phyloP scores from a whole-genome alignment of 106 monocot genomes.

The Platanthera zijinensis region DNA sequence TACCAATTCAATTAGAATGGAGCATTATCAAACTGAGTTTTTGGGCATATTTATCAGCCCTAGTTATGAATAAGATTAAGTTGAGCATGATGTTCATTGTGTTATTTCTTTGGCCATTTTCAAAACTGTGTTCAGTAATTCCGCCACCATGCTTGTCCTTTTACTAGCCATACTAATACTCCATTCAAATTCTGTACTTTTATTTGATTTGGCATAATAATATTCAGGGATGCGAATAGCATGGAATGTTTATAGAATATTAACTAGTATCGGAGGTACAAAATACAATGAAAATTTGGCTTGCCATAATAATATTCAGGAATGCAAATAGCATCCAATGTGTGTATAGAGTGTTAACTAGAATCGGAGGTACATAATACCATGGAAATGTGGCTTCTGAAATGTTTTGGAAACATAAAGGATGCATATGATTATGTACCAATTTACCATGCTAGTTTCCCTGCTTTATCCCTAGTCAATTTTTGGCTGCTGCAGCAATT shows the following conservation, averaged over 20 bases:
- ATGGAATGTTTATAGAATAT: neutral
- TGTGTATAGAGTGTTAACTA: neutral
- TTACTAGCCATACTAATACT: too few species aligned
- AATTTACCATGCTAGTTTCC: neutral
- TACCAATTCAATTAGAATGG: too few species aligned
- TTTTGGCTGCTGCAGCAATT: constrained; percentile 53
- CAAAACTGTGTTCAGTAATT: too few species aligned
- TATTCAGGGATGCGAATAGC: neutral
- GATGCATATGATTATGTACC: neutral
- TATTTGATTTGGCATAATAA: neutral
- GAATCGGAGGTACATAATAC: neutral
- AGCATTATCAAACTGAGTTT: too few species aligned
- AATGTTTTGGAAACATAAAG: neutral
- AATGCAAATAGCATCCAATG: neutral
- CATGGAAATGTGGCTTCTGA: neutral
- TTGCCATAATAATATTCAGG: neutral
- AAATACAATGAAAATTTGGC: neutral
- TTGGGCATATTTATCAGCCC: too few species aligned
- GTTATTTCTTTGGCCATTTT: too few species aligned
- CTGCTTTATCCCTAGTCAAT: neutral
- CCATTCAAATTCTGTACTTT: neutral
- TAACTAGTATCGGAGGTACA: neutral
- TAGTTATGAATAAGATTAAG: too few species aligned
- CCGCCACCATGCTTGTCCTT: too few species aligned
- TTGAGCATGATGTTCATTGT: too few species aligned